Evolutionary conservation across 2,329 filamentous ascomycete species (phyloP).

Genomic region (Cordyceps javanica): DNA sequence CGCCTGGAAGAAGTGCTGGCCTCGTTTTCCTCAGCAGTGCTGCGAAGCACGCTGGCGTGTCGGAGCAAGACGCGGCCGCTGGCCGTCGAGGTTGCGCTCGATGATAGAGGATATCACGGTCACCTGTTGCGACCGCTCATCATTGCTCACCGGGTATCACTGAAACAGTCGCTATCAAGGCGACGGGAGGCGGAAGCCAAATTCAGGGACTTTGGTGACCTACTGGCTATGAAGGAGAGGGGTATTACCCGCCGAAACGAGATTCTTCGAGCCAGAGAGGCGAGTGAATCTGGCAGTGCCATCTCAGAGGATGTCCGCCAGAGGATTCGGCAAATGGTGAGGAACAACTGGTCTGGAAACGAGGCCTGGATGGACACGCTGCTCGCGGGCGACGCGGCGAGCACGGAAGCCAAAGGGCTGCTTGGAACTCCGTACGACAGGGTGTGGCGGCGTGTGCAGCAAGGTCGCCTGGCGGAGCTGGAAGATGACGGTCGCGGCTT

Average conservation of each 20-base stretch:
- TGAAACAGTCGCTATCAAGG: slow-evolving; percentile 51
- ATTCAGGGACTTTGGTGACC: slow-evolving; percentile 57
- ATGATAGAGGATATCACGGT: slow-evolving; percentile 52
- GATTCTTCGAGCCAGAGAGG: slow-evolving; percentile 30
- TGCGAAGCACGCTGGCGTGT: slow-evolving; percentile 60
- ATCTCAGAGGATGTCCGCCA: slow-evolving; percentile 36
- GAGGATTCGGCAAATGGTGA: slow-evolving; percentile 54
- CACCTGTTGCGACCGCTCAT: slow-evolving; percentile 58
- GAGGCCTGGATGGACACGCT: slow-evolving; percentile 68
- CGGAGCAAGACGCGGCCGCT: slow-evolving; percentile 32
- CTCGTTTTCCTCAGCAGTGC: slow-evolving; percentile 73
- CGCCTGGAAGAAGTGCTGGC: slow-evolving; percentile 82
- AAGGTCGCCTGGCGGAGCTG: slow-evolving; percentile 50
- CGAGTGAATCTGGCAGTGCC: slow-evolving; percentile 21
- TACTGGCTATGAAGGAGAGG: slow-evolving; percentile 58
- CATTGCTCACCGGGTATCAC: slow-evolving; percentile 64
- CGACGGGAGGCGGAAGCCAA: slow-evolving; percentile 54
- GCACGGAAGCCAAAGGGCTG: slow-evolving; percentile 51
- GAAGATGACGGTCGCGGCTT: slow-evolving; percentile 47
- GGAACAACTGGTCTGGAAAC: slow-evolving; percentile 73
- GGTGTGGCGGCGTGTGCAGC: slow-evolving; percentile 63
- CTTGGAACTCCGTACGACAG: slow-evolving; percentile 61
- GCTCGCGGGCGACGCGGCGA: slow-evolving; percentile 56
- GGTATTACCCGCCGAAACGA: slow-evolving; percentile 50
- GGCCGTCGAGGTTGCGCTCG: slow-evolving; percentile 50